phyloP scores from a whole-genome alignment of 1,284 basidiomycete genomes.

The Cryptococcus jaspeensis region DNA sequence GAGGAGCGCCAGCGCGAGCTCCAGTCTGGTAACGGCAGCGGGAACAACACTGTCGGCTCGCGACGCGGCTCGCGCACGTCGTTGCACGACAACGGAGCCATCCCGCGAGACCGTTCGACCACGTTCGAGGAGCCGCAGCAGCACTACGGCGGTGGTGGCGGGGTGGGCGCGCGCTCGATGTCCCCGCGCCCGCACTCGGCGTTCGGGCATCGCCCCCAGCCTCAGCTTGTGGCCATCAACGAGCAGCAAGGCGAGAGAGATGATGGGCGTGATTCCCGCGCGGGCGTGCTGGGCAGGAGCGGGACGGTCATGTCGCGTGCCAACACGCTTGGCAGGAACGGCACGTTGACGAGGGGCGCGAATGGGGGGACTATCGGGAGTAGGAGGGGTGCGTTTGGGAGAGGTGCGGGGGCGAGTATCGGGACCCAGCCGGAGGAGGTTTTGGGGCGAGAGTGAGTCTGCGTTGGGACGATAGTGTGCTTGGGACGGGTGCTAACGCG shows the following conservation, averaged over 20 bases:
- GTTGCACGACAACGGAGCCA: conserved; percentile 16
- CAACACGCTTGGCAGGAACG: conserved; percentile 36
- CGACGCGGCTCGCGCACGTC: conserved; percentile 8
- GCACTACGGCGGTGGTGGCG: conserved; percentile 2
- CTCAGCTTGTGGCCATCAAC: conserved; percentile 27
- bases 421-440: conserved; percentile 50
- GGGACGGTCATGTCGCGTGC: conserved; percentile 32
- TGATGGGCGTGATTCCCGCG: conserved; percentile 23
- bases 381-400: conserved; percentile 44
- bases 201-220: conserved; percentile 37
- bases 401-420: conserved; percentile 44
- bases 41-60: background rate
- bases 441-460: conserved; percentile 42
- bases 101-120: conserved; percentile 15
- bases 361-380: conserved; percentile 46
- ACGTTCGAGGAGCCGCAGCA: conserved; percentile 24
- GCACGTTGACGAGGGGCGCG: conserved; percentile 34
- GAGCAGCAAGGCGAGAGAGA: conserved; percentile 22
- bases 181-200: conserved; percentile 29
- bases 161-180: conserved; percentile 3
- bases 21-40: conserved; percentile 24
- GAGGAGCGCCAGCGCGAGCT: conserved; percentile 37
- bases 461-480: background rate
- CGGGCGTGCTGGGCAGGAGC: conserved; percentile 23
- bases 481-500: background rate